Conservation (phyloP, 352 stramenopile species). For the Phytophthora melonis region DNA sequence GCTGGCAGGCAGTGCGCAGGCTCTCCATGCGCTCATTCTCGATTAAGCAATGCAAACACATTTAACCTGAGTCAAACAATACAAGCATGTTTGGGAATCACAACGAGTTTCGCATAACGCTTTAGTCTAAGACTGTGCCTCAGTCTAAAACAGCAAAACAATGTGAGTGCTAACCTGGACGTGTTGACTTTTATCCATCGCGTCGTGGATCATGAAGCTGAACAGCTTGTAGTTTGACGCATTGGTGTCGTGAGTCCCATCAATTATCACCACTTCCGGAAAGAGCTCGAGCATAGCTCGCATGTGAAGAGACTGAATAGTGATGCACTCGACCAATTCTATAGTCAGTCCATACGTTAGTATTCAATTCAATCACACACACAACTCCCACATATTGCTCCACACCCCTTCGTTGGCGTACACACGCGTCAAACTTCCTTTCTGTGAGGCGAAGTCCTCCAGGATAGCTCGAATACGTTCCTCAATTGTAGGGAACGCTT, state of each 20-base stretch:
- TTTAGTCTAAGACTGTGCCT: not conserved
- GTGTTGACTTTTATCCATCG: constrained; percentile 7
- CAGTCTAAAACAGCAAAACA: constrained; percentile 8
- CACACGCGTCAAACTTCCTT: not conserved
- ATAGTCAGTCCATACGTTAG: not conserved
- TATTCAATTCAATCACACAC: too few species aligned
- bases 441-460: constrained; percentile 8
- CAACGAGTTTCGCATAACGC: not conserved
- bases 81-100: not conserved
- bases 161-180: not conserved
- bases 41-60: constrained; percentile 4
- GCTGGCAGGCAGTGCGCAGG: not conserved
- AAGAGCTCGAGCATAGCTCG: constrained; percentile 14
- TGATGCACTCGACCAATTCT: constrained; percentile 15
- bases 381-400: too few species aligned
- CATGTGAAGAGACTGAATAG: constrained; percentile 12
- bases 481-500: constrained; percentile 13
- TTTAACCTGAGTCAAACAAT: not conserved
- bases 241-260: constrained; percentile 26
- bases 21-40: constrained; percentile 22
- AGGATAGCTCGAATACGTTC: constrained; percentile 12
- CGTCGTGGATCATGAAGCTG: constrained; percentile 25
- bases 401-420: constrained; percentile 11
- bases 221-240: constrained; percentile 17
- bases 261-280: constrained; percentile 11